These are phyloP conservation scores for Magnolia sinica DNA, from an alignment of 164 flowering plant genomes.

Conservation along the genomic window DNA sequence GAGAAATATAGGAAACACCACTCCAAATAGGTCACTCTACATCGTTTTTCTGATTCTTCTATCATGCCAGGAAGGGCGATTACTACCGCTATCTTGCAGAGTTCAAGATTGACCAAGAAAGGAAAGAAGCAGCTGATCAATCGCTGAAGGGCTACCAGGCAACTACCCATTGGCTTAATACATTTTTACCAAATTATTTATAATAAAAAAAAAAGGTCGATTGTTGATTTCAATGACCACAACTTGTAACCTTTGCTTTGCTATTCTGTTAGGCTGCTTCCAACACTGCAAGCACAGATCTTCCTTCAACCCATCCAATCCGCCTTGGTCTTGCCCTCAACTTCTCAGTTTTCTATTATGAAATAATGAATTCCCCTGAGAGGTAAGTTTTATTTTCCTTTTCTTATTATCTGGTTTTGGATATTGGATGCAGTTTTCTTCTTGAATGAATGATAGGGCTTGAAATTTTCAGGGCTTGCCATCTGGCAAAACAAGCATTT, in stretches of 20 bases:
- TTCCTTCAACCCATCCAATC: constrained; percentile 27
- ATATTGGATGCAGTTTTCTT: neutral
- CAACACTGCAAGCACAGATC: constrained; percentile 24
- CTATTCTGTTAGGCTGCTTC: constrained; percentile 20
- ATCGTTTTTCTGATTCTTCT: neutral
- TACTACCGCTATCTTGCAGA: constrained; percentile 27
- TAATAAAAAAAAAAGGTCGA: neutral
- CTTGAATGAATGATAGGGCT: neutral
- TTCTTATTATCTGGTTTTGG: neutral
- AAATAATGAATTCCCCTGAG: constrained; percentile 26
- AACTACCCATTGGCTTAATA: neutral
- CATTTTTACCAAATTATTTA: neutral
- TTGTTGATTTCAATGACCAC: neutral
- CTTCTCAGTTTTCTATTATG: constrained; percentile 27
- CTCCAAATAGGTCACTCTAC: neutral
- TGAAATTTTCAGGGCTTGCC: constrained; percentile 20
- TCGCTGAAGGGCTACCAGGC: constrained; percentile 24
- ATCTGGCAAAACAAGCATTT: constrained; percentile 27
- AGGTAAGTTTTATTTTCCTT: constrained; percentile 7
- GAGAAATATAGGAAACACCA: neutral
- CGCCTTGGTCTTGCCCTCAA: constrained; percentile 27
- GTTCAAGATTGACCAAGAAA: constrained; percentile 22
- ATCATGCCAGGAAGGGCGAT: constrained; percentile 24
- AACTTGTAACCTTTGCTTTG: neutral
- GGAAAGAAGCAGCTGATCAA: constrained; percentile 24